These are phyloP conservation scores for Bruguiera gymnorhiza DNA, from an alignment of 345 rosid genomes.

Conservation along the genomic window DNA sequence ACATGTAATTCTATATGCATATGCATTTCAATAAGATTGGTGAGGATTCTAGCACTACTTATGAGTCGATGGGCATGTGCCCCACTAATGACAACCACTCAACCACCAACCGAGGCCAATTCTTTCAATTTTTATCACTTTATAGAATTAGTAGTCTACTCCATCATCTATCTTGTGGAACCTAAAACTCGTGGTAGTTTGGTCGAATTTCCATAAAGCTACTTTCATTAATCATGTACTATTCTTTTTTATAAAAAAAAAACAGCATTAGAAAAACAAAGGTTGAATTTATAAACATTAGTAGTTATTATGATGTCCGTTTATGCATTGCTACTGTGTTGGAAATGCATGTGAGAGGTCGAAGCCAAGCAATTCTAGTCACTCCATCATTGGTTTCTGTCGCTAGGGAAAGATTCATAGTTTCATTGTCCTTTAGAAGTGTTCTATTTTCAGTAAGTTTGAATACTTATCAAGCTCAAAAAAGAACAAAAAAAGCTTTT, in stretches of 20 bases:
- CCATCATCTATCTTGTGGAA: constrained; percentile 2
- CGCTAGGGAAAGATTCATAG: constrained; percentile 26
- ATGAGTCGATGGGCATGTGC: constrained; percentile 34
- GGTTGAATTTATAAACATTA: constrained; percentile 2
- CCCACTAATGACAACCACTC: constrained; percentile 36
- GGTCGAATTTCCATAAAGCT: constrained; percentile 21
- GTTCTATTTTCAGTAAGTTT: neutral
- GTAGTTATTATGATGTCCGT: constrained; percentile 18
- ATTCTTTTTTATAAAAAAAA: too few species aligned
- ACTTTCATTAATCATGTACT: constrained; percentile 14
- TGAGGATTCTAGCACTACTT: constrained; percentile 9
- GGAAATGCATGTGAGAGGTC: constrained; percentile 14
- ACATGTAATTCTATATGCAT: neutral
- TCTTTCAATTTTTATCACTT: constrained; percentile 12
- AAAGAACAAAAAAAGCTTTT: neutral
- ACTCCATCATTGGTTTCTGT: constrained; percentile 29
- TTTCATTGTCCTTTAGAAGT: constrained; percentile 15
- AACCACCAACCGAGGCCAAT: constrained; percentile 30
- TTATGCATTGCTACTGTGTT: constrained; percentile 10
- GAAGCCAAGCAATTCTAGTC: constrained; percentile 25
- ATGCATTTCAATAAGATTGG: neutral
- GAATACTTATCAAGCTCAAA: neutral
- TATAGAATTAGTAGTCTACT: neutral
- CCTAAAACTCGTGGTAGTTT: constrained; percentile 18
- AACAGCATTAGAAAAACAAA: neutral